Evolutionary conservation across 805 yeast species (phyloP).

Genomic region (Barnettozyma wickerhamii): DNA sequence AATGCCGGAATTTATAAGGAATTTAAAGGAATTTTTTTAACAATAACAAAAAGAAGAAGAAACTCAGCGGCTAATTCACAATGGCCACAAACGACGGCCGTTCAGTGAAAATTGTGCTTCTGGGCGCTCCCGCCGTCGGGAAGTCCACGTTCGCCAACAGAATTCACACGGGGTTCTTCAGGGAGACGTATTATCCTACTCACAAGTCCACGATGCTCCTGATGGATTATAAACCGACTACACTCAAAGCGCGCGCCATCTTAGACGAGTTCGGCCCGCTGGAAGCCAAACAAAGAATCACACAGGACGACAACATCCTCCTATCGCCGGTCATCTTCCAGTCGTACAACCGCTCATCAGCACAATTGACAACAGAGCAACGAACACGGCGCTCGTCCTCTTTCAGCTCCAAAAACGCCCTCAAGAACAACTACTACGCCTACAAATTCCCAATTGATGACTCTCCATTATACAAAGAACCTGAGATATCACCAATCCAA

Average conservation of each 20-base stretch:
- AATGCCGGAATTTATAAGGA: too few relatives aligned
- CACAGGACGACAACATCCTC: slow-evolving; percentile 25
- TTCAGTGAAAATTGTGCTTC: slow-evolving; percentile 54
- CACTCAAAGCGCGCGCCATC: slow-evolving; percentile 35
- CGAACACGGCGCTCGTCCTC: slow-evolving; percentile 8
- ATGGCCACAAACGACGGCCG: slow-evolving; percentile 15
- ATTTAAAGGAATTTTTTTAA: too few relatives aligned
- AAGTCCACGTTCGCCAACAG: slow-evolving; percentile 54
- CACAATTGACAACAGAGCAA: neutral
- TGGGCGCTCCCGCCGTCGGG: slow-evolving; percentile 59
- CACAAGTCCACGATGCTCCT: slow-evolving; percentile 54
- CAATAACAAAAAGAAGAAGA: too few relatives aligned
- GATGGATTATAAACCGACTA: slow-evolving; percentile 47
- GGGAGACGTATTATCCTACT: slow-evolving; percentile 76
- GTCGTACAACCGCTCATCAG: slow-evolving; percentile 22
- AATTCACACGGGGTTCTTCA: slow-evolving; percentile 42
- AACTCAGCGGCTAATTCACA: too few relatives aligned
- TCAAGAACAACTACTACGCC: slow-evolving; percentile 18
- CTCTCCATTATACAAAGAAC: slow-evolving; percentile 35
- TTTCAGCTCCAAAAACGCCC: slow-evolving; percentile 4
- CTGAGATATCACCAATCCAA: slow-evolving; percentile 53
- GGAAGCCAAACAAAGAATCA: slow-evolving; percentile 33
- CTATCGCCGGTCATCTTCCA: slow-evolving; percentile 37
- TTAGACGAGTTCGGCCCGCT: slow-evolving; percentile 44
- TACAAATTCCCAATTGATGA: slow-evolving; percentile 15